A percentile compares a stretch with the other conserved stretches of the same genome.
These are phyloP conservation scores for Mrakia gelida DNA, from an alignment of 768 basidiomycete genomes.

Conservation along the genomic window DNA sequence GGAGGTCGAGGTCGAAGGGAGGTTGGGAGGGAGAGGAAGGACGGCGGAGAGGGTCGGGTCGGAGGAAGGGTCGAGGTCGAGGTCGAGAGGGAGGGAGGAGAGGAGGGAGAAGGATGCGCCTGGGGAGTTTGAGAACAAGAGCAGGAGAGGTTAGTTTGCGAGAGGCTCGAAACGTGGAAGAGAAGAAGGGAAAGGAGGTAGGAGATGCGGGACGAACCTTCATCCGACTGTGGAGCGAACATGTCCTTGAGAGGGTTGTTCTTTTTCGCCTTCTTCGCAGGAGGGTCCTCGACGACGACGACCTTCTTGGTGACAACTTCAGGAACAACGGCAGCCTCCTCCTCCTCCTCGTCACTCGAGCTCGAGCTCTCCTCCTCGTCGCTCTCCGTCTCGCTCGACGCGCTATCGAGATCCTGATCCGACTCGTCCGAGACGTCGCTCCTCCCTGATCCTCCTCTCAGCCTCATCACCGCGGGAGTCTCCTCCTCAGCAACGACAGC, in stretches of 20 bases:
- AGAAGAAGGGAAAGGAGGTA: not conserved
- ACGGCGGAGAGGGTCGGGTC: constrained; percentile 18
- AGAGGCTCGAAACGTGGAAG: not conserved
- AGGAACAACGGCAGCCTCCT: not conserved
- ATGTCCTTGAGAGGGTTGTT: constrained; percentile 42
- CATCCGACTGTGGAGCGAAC: constrained; percentile 36
- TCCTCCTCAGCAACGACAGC: constrained; percentile 8
- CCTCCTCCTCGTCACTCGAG: constrained; percentile 18
- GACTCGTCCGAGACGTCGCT: not conserved
- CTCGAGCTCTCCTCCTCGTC: constrained; percentile 14
- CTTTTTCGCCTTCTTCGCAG: constrained; percentile 51
- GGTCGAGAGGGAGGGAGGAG: constrained; percentile 30
- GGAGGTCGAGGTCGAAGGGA: not conserved
- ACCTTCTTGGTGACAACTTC: not conserved
- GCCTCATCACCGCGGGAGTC: constrained; percentile 2
- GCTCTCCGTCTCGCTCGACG: not conserved
- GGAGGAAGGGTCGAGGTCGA: constrained; percentile 28
- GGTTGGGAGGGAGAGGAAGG: constrained; percentile 14
- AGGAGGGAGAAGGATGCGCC: constrained; percentile 27
- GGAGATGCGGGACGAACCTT: constrained; percentile 30
- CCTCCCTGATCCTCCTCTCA: constrained; percentile 21
- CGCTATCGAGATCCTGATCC: not conserved
- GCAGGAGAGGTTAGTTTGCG: too few species aligned
- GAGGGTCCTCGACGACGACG: not conserved
- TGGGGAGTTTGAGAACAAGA: not conserved